Percentiles rank a stretch among this genome's conserved stretches.
phyloP scores from a whole-genome alignment of 1,139 yeast species.

The Nakaseomyces delphensis region DNA sequence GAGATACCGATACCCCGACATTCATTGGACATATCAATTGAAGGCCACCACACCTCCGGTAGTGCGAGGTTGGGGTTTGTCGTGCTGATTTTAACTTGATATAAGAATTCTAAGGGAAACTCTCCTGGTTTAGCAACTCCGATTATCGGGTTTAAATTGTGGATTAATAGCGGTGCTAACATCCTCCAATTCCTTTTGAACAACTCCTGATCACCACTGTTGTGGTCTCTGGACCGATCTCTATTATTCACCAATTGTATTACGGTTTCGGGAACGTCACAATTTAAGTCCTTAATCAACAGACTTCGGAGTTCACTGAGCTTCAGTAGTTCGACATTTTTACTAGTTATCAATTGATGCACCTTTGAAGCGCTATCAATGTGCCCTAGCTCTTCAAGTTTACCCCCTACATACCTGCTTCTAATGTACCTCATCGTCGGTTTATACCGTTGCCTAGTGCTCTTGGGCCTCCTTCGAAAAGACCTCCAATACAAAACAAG shows the following conservation, averaged over 20 bases:
- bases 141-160: not conserved
- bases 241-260: not conserved
- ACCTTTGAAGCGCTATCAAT: not conserved
- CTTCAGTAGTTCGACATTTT: not conserved
- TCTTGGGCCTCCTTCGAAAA: not conserved
- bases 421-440: constrained; percentile 1
- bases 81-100: constrained; percentile 5
- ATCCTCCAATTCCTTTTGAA: not conserved
- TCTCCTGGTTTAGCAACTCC: not conserved
- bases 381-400: not conserved
- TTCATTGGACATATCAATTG: constrained; percentile 12
- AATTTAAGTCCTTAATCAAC: not conserved
- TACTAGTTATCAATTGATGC: not conserved
- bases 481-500: not conserved
- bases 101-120: constrained; percentile 4
- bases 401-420: not conserved
- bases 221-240: not conserved
- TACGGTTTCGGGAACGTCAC: not conserved
- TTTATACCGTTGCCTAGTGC: constrained; percentile 1
- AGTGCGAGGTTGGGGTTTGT: not conserved
- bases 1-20: constrained; percentile 20
- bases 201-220: not conserved
- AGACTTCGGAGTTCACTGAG: not conserved
- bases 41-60: constrained; percentile 16
- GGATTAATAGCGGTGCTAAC: not conserved